Percentiles rank a stretch among this genome's conserved stretches.
These are phyloP conservation scores for Fusarium globosum DNA, from an alignment of 2,329 filamentous ascomycete genomes.

Conservation along the genomic window DNA sequence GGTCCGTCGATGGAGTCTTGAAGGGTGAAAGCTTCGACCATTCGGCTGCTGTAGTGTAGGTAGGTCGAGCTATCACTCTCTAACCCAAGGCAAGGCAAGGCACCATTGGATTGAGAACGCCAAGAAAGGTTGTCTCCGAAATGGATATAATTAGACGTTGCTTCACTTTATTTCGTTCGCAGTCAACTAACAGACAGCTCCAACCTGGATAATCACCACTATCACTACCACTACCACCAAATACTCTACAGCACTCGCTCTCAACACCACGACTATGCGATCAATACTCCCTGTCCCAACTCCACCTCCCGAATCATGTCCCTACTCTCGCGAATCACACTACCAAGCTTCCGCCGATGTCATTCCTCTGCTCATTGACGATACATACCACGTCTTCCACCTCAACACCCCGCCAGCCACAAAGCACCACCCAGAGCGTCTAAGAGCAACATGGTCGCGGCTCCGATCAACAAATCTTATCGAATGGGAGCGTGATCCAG, in stretches of 20 bases:
- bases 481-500: slow-evolving; percentile 46
- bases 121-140: slow-evolving; percentile 1
- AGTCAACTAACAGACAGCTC: slow-evolving; percentile 10
- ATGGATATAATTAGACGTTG: slow-evolving; percentile 29
- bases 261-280: slow-evolving; percentile 24
- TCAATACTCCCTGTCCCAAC: slow-evolving; percentile 34
- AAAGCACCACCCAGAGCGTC: slow-evolving; percentile 48
- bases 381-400: slow-evolving; percentile 53
- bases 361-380: slow-evolving; percentile 51
- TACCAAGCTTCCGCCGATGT: slow-evolving; percentile 50
- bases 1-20: not conserved
- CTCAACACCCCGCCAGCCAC: slow-evolving; percentile 48
- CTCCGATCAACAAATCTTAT: slow-evolving; percentile 46
- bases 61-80: not conserved
- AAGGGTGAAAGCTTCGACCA: slow-evolving; percentile 4
- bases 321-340: slow-evolving; percentile 45
- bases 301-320: slow-evolving; percentile 43
- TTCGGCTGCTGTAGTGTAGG: not conserved
- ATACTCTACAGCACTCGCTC: not conserved
- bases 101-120: not conserved
- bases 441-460: slow-evolving; percentile 49
- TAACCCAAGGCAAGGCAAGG: not conserved
- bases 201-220: slow-evolving; percentile 2
- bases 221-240: not conserved
- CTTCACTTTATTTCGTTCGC: not conserved